phyloP scores from a whole-genome alignment of 164 flowering plant genomes.

The Vitis rotundifolia region DNA sequence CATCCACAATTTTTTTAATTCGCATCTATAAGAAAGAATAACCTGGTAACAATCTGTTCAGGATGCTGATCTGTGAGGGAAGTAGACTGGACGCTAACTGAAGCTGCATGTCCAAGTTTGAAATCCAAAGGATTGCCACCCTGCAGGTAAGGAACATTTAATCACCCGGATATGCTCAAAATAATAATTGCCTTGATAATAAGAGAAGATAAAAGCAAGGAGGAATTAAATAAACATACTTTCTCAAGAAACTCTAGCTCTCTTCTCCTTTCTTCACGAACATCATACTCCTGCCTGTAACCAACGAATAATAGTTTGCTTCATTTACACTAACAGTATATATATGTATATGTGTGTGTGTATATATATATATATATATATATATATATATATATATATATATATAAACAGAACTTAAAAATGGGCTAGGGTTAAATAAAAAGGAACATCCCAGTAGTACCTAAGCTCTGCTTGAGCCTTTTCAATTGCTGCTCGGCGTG shows the following conservation, averaged over 20 bases:
- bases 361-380: background rate
- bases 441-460: constrained; percentile 32
- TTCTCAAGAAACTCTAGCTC: constrained; percentile 97
- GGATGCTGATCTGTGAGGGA: constrained; percentile 78
- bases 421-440: background rate
- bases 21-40: constrained; percentile 1
- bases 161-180: background rate
- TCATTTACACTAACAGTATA: background rate
- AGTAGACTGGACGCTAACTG: constrained; percentile 90
- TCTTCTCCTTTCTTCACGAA: constrained; percentile 83
- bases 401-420: background rate
- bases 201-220: background rate
- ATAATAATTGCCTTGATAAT: no score
- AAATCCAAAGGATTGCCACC: constrained; percentile 98
- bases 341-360: background rate
- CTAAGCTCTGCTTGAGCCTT: constrained; percentile 90
- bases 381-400: background rate
- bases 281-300: constrained; percentile 89
- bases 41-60: constrained; percentile 75
- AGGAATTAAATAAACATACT: constrained; percentile 45
- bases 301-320: constrained; percentile 6
- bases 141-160: constrained; percentile 40
- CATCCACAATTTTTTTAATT: background rate
- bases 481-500: constrained; percentile 80
- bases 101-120: constrained; percentile 62